Evolutionary conservation across 345 rosid species (phyloP).

Genomic region (Lumnitzera racemosa): DNA sequence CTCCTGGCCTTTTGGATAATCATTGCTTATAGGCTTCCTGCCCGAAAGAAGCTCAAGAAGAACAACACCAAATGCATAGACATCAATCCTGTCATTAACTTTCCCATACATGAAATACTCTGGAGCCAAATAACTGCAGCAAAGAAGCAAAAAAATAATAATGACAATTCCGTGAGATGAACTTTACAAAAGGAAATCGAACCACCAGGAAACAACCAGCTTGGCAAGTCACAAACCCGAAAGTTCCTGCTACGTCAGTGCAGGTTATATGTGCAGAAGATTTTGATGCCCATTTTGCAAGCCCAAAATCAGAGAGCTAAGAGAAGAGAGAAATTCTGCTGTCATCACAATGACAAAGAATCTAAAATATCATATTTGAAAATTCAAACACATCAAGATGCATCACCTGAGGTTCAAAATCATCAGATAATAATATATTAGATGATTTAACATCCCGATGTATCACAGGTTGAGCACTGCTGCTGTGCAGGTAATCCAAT

Average conservation of each 20-base stretch:
- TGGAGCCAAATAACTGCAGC: slow-evolving; percentile 89
- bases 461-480: slow-evolving; percentile 52
- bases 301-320: slow-evolving; percentile 96
- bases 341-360: background rate
- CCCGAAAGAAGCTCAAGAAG: slow-evolving; percentile 95
- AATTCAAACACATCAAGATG: background rate
- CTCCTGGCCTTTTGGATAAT: slow-evolving; percentile 68
- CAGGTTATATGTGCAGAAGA: slow-evolving; percentile 55
- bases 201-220: background rate
- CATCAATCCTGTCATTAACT: slow-evolving; percentile 86
- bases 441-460: slow-evolving; percentile 98
- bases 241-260: slow-evolving; percentile 89
- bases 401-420: slow-evolving; percentile 90
- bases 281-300: slow-evolving; percentile 66
- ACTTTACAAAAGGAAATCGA: background rate
- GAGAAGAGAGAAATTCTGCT: background rate
- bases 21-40: slow-evolving; percentile 66
- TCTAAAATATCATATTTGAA: background rate
- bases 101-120: slow-evolving; percentile 94
- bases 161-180: background rate
- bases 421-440: slow-evolving; percentile 72
- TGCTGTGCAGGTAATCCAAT: slow-evolving; percentile 67
- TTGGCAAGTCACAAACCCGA: slow-evolving; percentile 50
- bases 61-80: slow-evolving; percentile 89
- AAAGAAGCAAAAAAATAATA: slow-evolving; percentile 11